Percentiles rank a stretch among this genome's conserved stretches.
Conservation (phyloP, 2,329 filamentous ascomycete genomes). For the Gremmenia infestans region DNA sequence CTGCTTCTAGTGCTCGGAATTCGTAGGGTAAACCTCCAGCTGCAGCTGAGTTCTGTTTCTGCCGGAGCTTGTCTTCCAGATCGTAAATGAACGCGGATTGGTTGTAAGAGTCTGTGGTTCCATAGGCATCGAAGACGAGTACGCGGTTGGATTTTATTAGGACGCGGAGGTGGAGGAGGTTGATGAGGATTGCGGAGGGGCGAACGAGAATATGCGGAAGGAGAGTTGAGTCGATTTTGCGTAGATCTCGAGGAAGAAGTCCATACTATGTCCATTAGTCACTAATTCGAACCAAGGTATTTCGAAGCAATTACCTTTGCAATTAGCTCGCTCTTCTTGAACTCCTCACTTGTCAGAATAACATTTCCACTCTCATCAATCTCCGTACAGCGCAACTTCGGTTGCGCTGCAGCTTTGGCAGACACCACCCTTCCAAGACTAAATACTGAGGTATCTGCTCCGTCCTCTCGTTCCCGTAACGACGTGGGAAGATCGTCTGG, state of each 20-base stretch:
- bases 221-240: slow-evolving; percentile 95
- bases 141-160: slow-evolving; percentile 94
- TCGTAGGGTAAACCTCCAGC: slow-evolving; percentile 79
- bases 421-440: slow-evolving; percentile 64
- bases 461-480: slow-evolving; percentile 50
- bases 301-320: slow-evolving; percentile 61
- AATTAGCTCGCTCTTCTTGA: slow-evolving; percentile 96
- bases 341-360: slow-evolving; percentile 88
- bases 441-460: slow-evolving; percentile 57
- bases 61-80: slow-evolving; percentile 83
- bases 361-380: slow-evolving; percentile 90
- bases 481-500: slow-evolving; percentile 53
- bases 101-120: slow-evolving; percentile 88
- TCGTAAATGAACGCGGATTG: slow-evolving; percentile 99
- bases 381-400: slow-evolving; percentile 87
- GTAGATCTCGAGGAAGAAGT: slow-evolving; percentile 84
- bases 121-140: slow-evolving; percentile 93
- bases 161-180: slow-evolving; percentile 91
- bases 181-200: slow-evolving; percentile 88
- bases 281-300: background rate
- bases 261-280: slow-evolving; percentile 61
- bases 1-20: slow-evolving; percentile 90
- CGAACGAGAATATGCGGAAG: slow-evolving; percentile 93
- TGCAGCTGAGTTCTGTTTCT: slow-evolving; percentile 59
- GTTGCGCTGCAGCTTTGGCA: slow-evolving; percentile 75